phyloP scores from a whole-genome alignment of 2,329 filamentous ascomycete genomes.

The Botrytis galanthina region DNA sequence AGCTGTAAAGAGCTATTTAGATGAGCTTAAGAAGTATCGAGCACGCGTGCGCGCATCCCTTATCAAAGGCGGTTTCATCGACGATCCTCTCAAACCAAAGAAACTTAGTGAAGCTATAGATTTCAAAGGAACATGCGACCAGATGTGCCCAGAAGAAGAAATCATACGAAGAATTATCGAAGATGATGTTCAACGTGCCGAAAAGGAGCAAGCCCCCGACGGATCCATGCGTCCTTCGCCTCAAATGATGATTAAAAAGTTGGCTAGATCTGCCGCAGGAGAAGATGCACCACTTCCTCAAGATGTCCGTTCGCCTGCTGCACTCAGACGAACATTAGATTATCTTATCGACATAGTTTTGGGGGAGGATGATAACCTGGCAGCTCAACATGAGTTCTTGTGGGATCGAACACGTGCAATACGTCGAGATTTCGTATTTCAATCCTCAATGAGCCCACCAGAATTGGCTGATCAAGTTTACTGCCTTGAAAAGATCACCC shows the following conservation, averaged over 20 bases:
- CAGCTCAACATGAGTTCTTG: conserved; percentile 59
- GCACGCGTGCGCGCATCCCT: conserved; percentile 55
- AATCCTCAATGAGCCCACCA: conserved; percentile 54
- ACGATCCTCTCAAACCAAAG: conserved; percentile 63
- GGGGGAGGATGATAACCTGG: conserved; percentile 52
- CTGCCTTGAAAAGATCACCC: conserved; percentile 62
- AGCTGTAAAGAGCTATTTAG: conserved; percentile 54
- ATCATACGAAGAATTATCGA: conserved; percentile 62
- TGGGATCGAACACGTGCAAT: conserved; percentile 69
- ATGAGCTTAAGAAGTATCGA: conserved; percentile 56
- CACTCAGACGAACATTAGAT: conserved; percentile 58
- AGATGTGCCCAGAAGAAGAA: conserved; percentile 69
- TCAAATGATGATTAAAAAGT: conserved; percentile 62
- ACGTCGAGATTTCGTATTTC: conserved; percentile 66
- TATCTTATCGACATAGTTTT: conserved; percentile 62
- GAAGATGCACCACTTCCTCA: conserved; percentile 66
- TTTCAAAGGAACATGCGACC: conserved; percentile 66
- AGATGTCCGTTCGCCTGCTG: conserved; percentile 61
- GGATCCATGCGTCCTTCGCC: conserved; percentile 49
- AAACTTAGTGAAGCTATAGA: conserved; percentile 61
- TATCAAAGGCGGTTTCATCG: conserved; percentile 59
- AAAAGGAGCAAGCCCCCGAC: conserved; percentile 47
- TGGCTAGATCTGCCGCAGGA: conserved; percentile 65
- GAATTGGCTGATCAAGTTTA: conserved; percentile 60
- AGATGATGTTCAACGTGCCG: conserved; percentile 54